Percentiles rank a stretch among this genome's conserved stretches.
Evolutionary conservation across 129 eudicot species (phyloP).

Genomic region (Dittrichia graveolens): DNA sequence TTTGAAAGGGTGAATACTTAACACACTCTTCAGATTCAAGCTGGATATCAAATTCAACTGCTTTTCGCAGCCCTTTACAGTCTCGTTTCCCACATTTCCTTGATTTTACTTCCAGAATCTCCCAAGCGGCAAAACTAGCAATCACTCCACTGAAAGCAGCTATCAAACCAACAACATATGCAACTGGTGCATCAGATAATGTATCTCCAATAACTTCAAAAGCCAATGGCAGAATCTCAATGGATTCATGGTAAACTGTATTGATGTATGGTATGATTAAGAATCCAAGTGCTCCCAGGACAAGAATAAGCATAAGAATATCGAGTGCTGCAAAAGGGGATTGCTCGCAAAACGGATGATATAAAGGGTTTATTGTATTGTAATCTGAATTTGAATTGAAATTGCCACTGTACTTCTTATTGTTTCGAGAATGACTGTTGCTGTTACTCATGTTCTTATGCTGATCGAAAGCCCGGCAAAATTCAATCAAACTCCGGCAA

Average conservation of each 20-base stretch:
- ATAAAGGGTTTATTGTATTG: conserved; percentile 14
- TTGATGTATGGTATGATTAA: conserved; percentile 37
- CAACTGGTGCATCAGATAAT: conserved; percentile 34
- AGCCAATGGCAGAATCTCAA: conserved; percentile 25
- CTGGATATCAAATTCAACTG: conserved; percentile 50
- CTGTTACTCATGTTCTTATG: conserved; percentile 21
- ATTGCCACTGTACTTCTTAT: conserved; percentile 11
- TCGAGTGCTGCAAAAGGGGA: conserved; percentile 42
- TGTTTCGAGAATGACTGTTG: conserved; percentile 15
- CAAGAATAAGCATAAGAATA: conserved; percentile 39
- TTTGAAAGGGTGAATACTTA: conserved; percentile 23
- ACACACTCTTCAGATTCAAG: conserved; percentile 51
- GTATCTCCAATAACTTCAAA: conserved; percentile 25
- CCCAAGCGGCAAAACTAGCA: conserved; percentile 33
- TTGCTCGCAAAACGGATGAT: conserved; percentile 37
- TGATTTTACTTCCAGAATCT: conserved; percentile 32
- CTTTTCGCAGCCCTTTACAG: conserved; percentile 49
- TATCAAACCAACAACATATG: conserved; percentile 36
- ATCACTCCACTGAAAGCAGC: conserved; percentile 35
- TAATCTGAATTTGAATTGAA: not conserved
- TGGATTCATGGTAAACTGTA: conserved; percentile 19
- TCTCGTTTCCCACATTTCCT: conserved; percentile 42
- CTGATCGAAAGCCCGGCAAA: conserved; percentile 47
- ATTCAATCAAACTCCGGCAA: conserved; percentile 53
- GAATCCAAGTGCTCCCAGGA: conserved; percentile 42